A percentile compares a stretch with the other conserved stretches of the same genome.
phyloP scores from a whole-genome alignment of 495 filamentous ascomycete species.

The Amphirosellinia nigrospora region DNA sequence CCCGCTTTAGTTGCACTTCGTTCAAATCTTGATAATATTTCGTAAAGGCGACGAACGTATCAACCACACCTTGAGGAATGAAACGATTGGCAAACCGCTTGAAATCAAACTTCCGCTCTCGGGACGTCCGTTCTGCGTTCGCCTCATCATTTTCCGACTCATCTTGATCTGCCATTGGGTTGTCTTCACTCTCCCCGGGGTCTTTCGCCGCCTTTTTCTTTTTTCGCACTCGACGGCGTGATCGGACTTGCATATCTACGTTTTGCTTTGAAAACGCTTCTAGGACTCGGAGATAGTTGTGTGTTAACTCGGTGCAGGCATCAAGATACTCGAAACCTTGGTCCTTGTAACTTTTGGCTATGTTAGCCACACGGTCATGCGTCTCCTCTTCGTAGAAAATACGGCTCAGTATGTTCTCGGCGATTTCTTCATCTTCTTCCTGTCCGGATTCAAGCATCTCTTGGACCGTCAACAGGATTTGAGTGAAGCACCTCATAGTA shows the following conservation, averaged over 20 bases:
- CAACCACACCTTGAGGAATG: conserved; percentile 79
- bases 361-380: conserved; percentile 81
- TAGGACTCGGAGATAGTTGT: conserved; percentile 90
- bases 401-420: conserved; percentile 94
- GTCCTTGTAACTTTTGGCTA: conserved; percentile 83
- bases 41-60: conserved; percentile 85
- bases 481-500: conserved; percentile 88
- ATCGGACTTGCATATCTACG: conserved; percentile 88
- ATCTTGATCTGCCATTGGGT: conserved; percentile 55
- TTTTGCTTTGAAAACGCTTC: conserved; percentile 96
- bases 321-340: conserved; percentile 95
- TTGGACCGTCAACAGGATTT: conserved; percentile 88
- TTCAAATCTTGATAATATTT: conserved; percentile 83
- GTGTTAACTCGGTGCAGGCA: conserved; percentile 86
- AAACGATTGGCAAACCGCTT: conserved; percentile 80
- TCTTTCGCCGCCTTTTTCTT: conserved; percentile 68
- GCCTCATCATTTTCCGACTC: conserved; percentile 80
- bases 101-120: conserved; percentile 95
- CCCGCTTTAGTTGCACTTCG: conserved; percentile 83
- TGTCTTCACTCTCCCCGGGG: conserved; percentile 47
- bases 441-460: conserved; percentile 85
- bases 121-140: conserved; percentile 67
- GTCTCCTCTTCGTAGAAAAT: conserved; percentile 98
- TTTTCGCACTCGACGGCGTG: conserved; percentile 67
- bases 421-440: conserved; percentile 96